Evolutionary conservation across 2,329 filamentous ascomycete genomes (phyloP), one percentile per base, ranked within the genome.

Genomic region (Penicillium sp.): DNA sequence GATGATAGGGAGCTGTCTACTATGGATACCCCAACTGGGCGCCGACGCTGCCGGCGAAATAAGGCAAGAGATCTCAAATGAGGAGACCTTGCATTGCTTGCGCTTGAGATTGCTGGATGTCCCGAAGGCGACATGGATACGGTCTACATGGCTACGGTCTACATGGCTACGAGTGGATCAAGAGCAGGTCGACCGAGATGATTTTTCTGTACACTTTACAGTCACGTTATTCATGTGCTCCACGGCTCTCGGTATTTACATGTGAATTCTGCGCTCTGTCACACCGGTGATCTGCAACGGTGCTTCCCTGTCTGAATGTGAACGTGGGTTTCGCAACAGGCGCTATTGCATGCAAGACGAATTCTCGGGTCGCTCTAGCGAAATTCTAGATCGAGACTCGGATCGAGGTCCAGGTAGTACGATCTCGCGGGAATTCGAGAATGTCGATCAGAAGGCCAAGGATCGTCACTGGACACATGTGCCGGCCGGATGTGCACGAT

Each of bases 391-490:
- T 64, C 53, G 19, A 49, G 42, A 37, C 62, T 62, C 5, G 62
- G 59, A 55, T 64, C 62, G 6, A 64, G 30, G 35, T 64, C 62
- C 51, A 64, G n/a, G 22, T 62, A 62, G 37, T 64, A 64, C 19
- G 40, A 57, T 8, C 48, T 49, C 14, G 40, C 48, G 16, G 49
- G 33, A 16, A 37, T 54, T 14, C 52, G 61, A 49, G 38, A 46
- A 22, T 22, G 33, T 10, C 40, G 55, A 52, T 45, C 48, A 45
- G 55, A 37, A 28, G 14, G 22, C 33, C 53, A 46, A 22, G 37
- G 16, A 19, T 37, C 37, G 25, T 30, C n/a, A 30, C 42, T 33
- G 14, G 53, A 49, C 45, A 54, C 40, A 43, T 55, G 25, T 13
- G 49, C 49, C 22, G 53, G 52, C 14, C 25, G 55, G 38, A 63